A percentile compares a stretch with the other conserved stretches of the same genome.
Evolutionary conservation across 78 protist genomes (phyloP).

Genomic region (Monosiga brevicollis): DNA sequence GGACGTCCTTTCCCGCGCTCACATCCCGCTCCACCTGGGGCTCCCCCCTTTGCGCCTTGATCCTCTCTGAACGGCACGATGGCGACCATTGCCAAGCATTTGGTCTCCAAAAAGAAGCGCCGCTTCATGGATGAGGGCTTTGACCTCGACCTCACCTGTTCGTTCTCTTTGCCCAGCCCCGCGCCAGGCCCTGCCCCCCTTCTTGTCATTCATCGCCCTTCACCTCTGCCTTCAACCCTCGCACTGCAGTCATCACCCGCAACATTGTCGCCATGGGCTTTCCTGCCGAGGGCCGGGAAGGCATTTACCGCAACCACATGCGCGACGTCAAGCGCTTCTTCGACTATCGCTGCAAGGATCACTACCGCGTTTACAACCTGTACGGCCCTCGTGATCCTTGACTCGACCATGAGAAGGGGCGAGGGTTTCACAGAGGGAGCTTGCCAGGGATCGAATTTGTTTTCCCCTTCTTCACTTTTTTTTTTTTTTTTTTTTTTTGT

Average conservation of each 20-base stretch:
- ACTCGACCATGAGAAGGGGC: no score
- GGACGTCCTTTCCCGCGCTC: no score
- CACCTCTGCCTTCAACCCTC: neutral
- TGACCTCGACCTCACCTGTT: conserved; percentile 56
- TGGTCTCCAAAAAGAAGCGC: conserved; percentile 61
- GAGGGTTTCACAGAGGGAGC: no score
- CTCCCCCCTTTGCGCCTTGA: no score
- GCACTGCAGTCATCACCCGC: conserved; percentile 6
- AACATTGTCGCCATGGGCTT: conserved; percentile 41
- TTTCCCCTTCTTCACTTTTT: no score
- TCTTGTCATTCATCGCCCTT: neutral
- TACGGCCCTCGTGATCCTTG: neutral
- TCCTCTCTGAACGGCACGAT: no score
- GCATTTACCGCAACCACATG: conserved; percentile 32
- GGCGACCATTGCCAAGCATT: neutral
- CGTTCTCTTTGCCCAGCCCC: neutral
- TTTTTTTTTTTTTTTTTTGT: no score
- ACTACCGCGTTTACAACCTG: conserved; percentile 65
- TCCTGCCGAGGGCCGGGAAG: conserved; percentile 32
- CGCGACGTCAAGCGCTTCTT: conserved; percentile 30
- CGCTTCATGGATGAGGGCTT: conserved; percentile 48
- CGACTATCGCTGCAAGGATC: conserved; percentile 40
- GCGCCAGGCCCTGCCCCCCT: neutral
- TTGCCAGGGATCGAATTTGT: no score
- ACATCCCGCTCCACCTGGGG: no score